Base-by-base conservation (phyloP, 331 rosid genomes). In the Rosa hybrid region DNA sequence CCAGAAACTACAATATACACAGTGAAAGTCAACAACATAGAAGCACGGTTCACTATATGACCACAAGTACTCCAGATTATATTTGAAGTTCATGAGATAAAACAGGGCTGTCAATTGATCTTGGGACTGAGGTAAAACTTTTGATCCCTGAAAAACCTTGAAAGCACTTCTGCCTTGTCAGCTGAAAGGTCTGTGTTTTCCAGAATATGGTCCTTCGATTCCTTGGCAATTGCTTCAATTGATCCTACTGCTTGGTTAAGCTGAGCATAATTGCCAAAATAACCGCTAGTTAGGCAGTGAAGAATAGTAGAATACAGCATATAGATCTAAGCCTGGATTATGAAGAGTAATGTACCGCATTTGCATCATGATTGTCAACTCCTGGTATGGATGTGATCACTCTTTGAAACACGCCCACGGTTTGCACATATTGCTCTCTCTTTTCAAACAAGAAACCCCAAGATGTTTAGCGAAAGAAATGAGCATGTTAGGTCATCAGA, bases 181-280 rank as follows among this genome's bases (percentile, higher is more conserved):
- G 87, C 87, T 38, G 98, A 90, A 81, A 95, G 98, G 81, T 95
- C 97, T 6, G 98, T 91, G 88, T 88, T 95, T 83, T 88, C 96
- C 75, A 95, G 81, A 82, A 91, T 86, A 27, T 88, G 81, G 77
- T 84, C 96, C 89, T 83, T 89, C 11, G 98, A 91, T 53, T 91
- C 93, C 84, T 89, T 91, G 56, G 94, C 94, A 67, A 91, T 87
- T 75, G 92, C 97, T 87, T 91, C 96, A 75, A 92, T 86, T 72
- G 98, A 92, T 56, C 98, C 98, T 54, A 94, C 80, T 56, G 98
- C 94, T 83, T 94, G 98, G 83, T 84, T 84, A 65, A 94, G 96
- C 98, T 91, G 91, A 56, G 81, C 69, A 78, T 49, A 88, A 49
- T 34, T 12, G 75, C 38, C 83, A 81, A 57, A 87, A 79, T 57